Percentiles rank a stretch among this genome's conserved stretches.
Conservation (phyloP, 202 grass and related monocot genomes). For the Sporobolus alterniflorus region DNA sequence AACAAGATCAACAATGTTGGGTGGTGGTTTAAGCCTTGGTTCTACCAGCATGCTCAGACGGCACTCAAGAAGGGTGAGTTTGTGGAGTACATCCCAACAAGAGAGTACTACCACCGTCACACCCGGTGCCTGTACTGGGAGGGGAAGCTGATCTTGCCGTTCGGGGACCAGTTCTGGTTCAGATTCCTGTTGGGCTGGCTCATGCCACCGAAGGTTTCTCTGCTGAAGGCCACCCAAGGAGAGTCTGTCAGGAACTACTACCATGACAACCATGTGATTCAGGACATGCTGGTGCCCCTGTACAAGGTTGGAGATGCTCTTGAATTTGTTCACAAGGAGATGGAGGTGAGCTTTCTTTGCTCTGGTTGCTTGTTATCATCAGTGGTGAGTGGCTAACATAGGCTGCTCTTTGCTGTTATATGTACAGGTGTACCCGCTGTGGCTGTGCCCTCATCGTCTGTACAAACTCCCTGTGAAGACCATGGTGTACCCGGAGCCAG, state of each 20-base stretch:
- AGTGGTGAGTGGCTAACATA: background rate
- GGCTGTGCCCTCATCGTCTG: constrained; percentile 88
- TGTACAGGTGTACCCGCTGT: constrained; percentile 80
- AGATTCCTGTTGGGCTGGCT: constrained; percentile 82
- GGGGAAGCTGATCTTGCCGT: constrained; percentile 91
- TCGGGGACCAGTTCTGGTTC: constrained; percentile 96
- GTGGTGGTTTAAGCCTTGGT: constrained; percentile 98
- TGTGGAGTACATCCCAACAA: constrained; percentile 95
- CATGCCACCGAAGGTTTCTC: constrained; percentile 97
- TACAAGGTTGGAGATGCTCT: constrained; percentile 91
- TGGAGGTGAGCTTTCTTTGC: constrained; percentile 65
- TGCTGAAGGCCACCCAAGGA: constrained; percentile 95
- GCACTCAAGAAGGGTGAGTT: constrained; percentile 83
- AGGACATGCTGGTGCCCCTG: constrained; percentile 85
- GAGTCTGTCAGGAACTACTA: constrained; percentile 96
- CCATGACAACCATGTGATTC: constrained; percentile 96
- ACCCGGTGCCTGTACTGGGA: constrained; percentile 95
- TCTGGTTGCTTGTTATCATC: background rate
- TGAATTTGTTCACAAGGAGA: constrained; percentile 81
- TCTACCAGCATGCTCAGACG: constrained; percentile 92
- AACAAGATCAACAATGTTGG: constrained; percentile 85
- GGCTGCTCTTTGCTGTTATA: background rate
- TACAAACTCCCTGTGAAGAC: constrained; percentile 91
- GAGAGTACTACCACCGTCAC: constrained; percentile 95
- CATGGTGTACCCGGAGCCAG: constrained; percentile 81